These are phyloP conservation scores for Colletotrichum falcatum DNA, from an alignment of 2,329 filamentous ascomycete genomes.

Conservation along the genomic window DNA sequence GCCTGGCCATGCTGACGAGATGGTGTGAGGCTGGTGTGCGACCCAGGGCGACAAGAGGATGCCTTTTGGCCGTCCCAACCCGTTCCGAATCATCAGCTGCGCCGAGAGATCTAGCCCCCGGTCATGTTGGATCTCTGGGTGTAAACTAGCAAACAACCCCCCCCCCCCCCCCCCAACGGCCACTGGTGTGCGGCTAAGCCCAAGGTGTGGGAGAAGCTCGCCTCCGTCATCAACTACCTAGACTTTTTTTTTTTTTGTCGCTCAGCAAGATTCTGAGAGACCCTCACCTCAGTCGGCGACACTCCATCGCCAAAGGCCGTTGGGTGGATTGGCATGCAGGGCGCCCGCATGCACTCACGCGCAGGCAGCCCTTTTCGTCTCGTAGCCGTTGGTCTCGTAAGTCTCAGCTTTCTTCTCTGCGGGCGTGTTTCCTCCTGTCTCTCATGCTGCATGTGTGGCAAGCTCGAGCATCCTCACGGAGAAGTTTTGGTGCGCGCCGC, in stretches of 20 bases:
- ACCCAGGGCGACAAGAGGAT: neutral
- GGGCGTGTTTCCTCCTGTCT: constrained; percentile 37
- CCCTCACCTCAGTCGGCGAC: constrained; percentile 10
- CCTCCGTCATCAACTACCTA: neutral
- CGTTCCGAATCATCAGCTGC: constrained; percentile 1
- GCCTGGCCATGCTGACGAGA: neutral
- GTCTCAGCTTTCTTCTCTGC: constrained; percentile 33
- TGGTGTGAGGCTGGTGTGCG: neutral
- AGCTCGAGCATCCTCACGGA: neutral
- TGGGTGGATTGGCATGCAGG: constrained; percentile 26
- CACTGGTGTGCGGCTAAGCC: constrained; percentile 25
- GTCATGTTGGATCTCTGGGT: constrained; percentile 4
- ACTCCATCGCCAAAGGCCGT: constrained; percentile 4
- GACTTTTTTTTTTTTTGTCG: neutral
- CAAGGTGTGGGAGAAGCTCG: neutral
- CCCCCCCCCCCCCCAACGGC: too few species aligned
- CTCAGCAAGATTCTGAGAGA: constrained; percentile 9
- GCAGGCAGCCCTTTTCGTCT: neutral
- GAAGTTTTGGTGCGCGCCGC: neutral
- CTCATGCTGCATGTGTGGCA: constrained; percentile 10
- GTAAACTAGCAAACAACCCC: constrained; percentile 14
- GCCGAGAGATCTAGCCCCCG: neutral
- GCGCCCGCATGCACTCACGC: constrained; percentile 11
- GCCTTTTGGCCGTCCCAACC: neutral
- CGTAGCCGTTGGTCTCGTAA: constrained; percentile 30